Evolutionary conservation across 768 basidiomycete species (phyloP).

Genomic region (Lactarius deliciosus): DNA sequence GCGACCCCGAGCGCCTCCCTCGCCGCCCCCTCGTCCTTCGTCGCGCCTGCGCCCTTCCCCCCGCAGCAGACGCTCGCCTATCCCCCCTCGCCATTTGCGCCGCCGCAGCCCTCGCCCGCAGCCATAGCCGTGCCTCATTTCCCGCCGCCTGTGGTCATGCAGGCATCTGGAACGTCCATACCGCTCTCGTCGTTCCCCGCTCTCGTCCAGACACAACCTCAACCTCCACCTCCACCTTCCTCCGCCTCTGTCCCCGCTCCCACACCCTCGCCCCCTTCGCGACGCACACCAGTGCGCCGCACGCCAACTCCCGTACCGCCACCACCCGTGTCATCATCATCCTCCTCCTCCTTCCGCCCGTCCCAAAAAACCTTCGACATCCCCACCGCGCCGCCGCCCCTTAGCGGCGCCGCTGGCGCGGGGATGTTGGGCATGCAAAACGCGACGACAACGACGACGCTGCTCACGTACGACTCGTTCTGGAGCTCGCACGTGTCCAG

Average conservation of each 20-base stretch:
- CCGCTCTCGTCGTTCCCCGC: conserved; percentile 15
- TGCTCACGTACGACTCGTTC: conserved; percentile 31
- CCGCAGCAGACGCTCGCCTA: conserved; percentile 18
- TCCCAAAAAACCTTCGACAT: conserved; percentile 27
- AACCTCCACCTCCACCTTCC: background rate
- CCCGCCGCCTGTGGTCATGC: background rate
- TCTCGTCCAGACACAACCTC: conserved; percentile 8
- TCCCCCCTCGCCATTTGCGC: conserved; percentile 24
- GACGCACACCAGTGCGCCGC: conserved; percentile 2
- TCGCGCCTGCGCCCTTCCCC: conserved; percentile 5
- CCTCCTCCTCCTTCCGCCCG: conserved; percentile 3
- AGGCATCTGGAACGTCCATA: background rate
- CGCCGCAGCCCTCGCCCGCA: background rate
- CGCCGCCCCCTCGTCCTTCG: conserved; percentile 20
- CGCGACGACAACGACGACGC: conserved; percentile 8
- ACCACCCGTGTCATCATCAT: background rate
- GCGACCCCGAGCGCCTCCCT: conserved; percentile 10
- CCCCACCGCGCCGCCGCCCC: conserved; percentile 22
- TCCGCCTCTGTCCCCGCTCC: background rate
- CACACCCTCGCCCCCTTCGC: background rate
- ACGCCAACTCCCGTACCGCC: background rate
- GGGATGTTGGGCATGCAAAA: background rate
- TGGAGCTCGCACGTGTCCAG: conserved; percentile 28
- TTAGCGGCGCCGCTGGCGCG: background rate
- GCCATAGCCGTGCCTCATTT: conserved; percentile 19